Conservation (phyloP, 345 rosid species). For the Combretum micranthum region DNA sequence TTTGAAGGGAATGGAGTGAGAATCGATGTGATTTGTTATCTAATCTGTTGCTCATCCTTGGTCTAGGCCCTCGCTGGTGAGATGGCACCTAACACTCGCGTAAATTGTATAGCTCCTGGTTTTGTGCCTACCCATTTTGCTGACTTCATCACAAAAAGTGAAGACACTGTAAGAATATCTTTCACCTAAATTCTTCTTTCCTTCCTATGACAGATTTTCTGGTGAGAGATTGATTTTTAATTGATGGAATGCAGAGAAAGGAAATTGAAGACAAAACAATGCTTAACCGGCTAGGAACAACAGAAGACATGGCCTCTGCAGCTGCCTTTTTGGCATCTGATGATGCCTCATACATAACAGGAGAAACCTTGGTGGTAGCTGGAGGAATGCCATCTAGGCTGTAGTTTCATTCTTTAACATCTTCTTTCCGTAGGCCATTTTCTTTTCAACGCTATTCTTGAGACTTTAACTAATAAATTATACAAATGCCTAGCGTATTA, state of each 20-base stretch:
- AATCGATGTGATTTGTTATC: too few species aligned
- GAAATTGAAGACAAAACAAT: conserved; percentile 43
- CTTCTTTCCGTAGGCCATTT: too few species aligned
- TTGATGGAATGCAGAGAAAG: conserved; percentile 32
- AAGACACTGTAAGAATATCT: conserved; percentile 39
- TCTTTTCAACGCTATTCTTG: too few species aligned
- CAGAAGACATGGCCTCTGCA: conserved; percentile 71
- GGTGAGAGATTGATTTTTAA: conserved; percentile 8
- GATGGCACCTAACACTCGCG: conserved; percentile 80
- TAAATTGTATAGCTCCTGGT: conserved; percentile 82
- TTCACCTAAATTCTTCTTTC: conserved; percentile 1
- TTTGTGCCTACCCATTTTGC: conserved; percentile 86
- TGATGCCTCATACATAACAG: conserved; percentile 69
- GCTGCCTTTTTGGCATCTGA: conserved; percentile 75
- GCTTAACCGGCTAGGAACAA: conserved; percentile 67
- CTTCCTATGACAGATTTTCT: neutral
- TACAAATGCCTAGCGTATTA: too few species aligned
- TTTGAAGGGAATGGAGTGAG: too few species aligned
- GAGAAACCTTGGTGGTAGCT: conserved; percentile 73
- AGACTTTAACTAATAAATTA: too few species aligned
- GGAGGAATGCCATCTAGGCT: conserved; percentile 81
- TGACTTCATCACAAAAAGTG: conserved; percentile 39
- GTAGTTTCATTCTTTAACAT: conserved; percentile 16
- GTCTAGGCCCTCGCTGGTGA: conserved; percentile 79
- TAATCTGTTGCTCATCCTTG: neutral